Conservation (phyloP, 176 grass and related monocot genomes). For the Chrysopogon serrulatus region DNA sequence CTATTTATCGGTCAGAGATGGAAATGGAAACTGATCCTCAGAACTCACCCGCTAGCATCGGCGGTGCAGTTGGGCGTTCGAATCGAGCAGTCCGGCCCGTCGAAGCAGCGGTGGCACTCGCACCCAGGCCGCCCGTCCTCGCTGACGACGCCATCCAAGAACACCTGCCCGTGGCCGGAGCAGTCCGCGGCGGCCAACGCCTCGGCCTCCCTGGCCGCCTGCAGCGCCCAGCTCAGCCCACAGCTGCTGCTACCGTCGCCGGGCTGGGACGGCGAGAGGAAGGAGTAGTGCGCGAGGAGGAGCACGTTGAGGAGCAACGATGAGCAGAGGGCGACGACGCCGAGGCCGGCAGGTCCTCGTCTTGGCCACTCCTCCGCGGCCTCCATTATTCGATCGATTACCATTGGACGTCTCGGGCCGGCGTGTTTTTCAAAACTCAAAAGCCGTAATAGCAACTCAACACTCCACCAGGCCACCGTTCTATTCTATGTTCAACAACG, state of each 20-base stretch:
- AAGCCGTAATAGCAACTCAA: background rate
- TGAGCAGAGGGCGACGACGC: background rate
- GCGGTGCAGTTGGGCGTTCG: slow-evolving; percentile 42
- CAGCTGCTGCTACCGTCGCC: background rate
- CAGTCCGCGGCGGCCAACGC: slow-evolving; percentile 42
- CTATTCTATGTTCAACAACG: background rate
- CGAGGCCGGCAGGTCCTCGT: background rate
- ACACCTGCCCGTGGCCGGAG: slow-evolving; percentile 67
- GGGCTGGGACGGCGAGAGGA: slow-evolving; percentile 3
- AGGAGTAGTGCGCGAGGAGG: slow-evolving; percentile 31
- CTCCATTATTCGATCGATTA: background rate
- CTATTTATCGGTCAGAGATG: background rate
- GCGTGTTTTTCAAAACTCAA: background rate
- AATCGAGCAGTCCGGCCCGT: slow-evolving; percentile 58
- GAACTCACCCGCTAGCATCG: slow-evolving; percentile 58
- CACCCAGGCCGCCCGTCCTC: slow-evolving; percentile 41
- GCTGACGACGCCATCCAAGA: slow-evolving; percentile 39
- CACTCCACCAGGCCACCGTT: background rate
- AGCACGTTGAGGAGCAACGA: slow-evolving; percentile 61
- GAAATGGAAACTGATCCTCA: background rate
- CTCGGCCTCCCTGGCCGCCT: slow-evolving; percentile 64
- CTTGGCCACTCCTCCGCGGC: too few relatives aligned
- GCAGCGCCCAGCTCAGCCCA: slow-evolving; percentile 48
- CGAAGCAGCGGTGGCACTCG: slow-evolving; percentile 75
- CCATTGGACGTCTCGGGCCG: background rate